Evolutionary conservation across 768 basidiomycete genomes (phyloP).

Genomic region (Lactarius evosmus): DNA sequence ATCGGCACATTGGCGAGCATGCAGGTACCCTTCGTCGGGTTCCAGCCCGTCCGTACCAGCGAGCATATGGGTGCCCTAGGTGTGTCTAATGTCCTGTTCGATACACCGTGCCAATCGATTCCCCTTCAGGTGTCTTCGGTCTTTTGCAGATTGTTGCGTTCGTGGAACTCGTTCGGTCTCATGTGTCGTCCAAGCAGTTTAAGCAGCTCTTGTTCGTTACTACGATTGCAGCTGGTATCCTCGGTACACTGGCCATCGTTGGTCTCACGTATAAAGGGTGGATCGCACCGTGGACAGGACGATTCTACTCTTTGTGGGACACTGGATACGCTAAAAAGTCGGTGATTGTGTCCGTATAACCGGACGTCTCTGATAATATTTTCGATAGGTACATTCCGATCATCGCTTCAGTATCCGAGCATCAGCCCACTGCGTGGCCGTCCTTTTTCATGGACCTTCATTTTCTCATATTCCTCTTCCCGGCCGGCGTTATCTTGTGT

Average conservation of each 20-base stretch:
- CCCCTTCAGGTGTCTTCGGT: slow-evolving; percentile 78
- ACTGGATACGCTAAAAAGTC: slow-evolving; percentile 98
- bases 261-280: slow-evolving; percentile 87
- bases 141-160: slow-evolving; percentile 95
- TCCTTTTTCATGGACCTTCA: slow-evolving; percentile 99
- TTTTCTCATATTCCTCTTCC: slow-evolving; percentile 96
- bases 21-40: slow-evolving; percentile 99
- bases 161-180: slow-evolving; percentile 80
- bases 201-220: slow-evolving; percentile 68
- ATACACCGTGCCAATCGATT: slow-evolving; percentile 19
- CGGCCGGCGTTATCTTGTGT: slow-evolving; percentile 90
- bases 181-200: slow-evolving; percentile 92
- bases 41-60: slow-evolving; percentile 95
- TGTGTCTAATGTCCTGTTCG: slow-evolving; percentile 36
- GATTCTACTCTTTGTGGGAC: slow-evolving; percentile 99
- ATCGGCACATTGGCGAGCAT: slow-evolving; percentile 96
- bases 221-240: slow-evolving; percentile 63
- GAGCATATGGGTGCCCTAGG: slow-evolving; percentile 99
- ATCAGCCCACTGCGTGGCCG: slow-evolving; percentile 99
- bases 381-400: slow-evolving; percentile 81
- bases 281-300: slow-evolving; percentile 99
- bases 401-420: slow-evolving; percentile 98
- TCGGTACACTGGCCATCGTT: slow-evolving; percentile 71
- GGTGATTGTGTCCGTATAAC: slow-evolving; percentile 26
- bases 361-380: slow-evolving; percentile 22